These are phyloP conservation scores for Botrytis tulipae DNA, from an alignment of 2,329 filamentous ascomycete genomes.

Conservation along the genomic window DNA sequence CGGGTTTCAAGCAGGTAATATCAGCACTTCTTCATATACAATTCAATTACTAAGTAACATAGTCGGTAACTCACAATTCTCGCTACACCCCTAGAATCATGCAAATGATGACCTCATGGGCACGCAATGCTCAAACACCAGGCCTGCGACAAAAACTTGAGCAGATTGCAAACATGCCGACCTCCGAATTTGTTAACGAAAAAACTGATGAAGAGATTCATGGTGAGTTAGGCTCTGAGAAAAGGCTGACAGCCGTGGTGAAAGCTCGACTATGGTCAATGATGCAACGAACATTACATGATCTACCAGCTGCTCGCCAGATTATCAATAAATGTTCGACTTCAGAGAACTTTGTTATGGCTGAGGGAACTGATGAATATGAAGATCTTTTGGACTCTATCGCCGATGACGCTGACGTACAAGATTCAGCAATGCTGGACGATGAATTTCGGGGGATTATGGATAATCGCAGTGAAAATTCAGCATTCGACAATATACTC, in stretches of 20 bases:
- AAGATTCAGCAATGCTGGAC: not conserved
- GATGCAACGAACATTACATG: slow-evolving; percentile 31
- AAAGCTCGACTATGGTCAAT: slow-evolving; percentile 31
- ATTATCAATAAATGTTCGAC: not conserved
- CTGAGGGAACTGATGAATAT: not conserved
- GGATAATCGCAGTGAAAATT: slow-evolving; percentile 4
- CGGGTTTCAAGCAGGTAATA: slow-evolving; percentile 33
- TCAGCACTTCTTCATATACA: not conserved
- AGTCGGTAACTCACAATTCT: slow-evolving; percentile 20
- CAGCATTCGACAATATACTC: slow-evolving; percentile 9
- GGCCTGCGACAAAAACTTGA: slow-evolving; percentile 16
- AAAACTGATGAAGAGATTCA: not conserved
- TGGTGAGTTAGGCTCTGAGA: slow-evolving; percentile 15
- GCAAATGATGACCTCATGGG: slow-evolving; percentile 16
- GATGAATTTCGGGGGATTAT: slow-evolving; percentile 11
- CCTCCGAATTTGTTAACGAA: not conserved
- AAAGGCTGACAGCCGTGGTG: slow-evolving; percentile 25
- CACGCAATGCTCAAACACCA: slow-evolving; percentile 18
- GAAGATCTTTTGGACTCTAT: slow-evolving; percentile 7
- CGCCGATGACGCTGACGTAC: not conserved
- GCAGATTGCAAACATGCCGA: not conserved
- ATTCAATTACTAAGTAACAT: slow-evolving; percentile 4
- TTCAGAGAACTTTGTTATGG: not conserved
- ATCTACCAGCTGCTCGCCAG: slow-evolving; percentile 22
- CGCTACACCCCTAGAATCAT: slow-evolving; percentile 17